These are phyloP conservation scores for Phanerochaete sordida DNA, from an alignment of 768 basidiomycete genomes.

Conservation along the genomic window DNA sequence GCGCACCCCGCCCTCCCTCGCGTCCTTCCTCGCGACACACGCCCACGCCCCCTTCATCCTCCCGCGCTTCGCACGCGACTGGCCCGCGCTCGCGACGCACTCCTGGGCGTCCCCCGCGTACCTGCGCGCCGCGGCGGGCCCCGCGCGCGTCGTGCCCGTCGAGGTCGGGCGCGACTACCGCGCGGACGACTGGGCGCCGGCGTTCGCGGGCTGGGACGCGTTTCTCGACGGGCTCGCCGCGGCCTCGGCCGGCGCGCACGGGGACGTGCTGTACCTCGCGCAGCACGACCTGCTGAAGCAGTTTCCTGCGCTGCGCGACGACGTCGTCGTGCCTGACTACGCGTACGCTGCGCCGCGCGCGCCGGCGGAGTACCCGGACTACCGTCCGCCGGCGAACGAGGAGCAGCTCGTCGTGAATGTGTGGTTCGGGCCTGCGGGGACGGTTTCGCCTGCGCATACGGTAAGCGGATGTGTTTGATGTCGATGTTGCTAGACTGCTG, in stretches of 20 bases:
- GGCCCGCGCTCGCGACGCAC: constrained; percentile 74
- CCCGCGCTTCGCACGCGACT: constrained; percentile 54
- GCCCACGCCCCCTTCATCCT: constrained; percentile 69
- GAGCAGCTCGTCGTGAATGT: constrained; percentile 67
- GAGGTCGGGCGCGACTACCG: constrained; percentile 89
- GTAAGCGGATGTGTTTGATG: constrained; percentile 38
- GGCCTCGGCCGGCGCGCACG: constrained; percentile 26
- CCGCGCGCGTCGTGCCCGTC: constrained; percentile 83
- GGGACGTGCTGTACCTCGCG: constrained; percentile 69
- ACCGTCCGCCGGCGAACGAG: constrained; percentile 62
- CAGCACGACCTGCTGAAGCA: constrained; percentile 86
- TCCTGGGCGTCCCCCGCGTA: constrained; percentile 74
- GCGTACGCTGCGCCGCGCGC: constrained; percentile 62
- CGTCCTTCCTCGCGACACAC: constrained; percentile 38
- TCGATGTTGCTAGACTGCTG: constrained; percentile 7
- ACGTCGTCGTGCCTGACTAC: constrained; percentile 86
- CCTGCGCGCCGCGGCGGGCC: constrained; percentile 66
- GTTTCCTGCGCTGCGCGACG: constrained; percentile 72
- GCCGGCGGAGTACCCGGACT: constrained; percentile 42
- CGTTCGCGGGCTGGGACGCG: constrained; percentile 70
- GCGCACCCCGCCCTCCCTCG: constrained; percentile 50
- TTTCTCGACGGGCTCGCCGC: constrained; percentile 47
- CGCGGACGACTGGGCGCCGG: constrained; percentile 75
- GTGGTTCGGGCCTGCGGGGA: constrained; percentile 80
- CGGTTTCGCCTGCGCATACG: constrained; percentile 87